Evolutionary conservation across 441 rosid genomes (phyloP).

Genomic region (Populus tomentosa): DNA sequence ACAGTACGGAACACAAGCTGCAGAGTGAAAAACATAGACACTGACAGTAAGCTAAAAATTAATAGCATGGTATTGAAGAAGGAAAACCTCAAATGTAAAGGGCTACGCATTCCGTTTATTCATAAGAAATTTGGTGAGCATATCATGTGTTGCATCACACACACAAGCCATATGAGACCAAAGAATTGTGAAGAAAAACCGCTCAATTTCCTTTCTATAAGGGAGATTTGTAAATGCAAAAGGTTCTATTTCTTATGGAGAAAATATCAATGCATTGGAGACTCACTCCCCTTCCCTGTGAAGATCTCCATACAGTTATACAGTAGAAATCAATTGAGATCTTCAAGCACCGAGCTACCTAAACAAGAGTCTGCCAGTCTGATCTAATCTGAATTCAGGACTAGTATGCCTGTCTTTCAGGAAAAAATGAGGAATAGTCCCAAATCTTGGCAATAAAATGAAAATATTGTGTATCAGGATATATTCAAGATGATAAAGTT

Average conservation of each 20-base stretch:
- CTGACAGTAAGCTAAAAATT: conserved; percentile 9
- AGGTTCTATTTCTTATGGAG: not conserved
- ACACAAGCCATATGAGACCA: not conserved
- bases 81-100: not conserved
- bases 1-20: conserved; percentile 96
- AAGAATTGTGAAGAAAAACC: not conserved
- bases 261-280: not conserved
- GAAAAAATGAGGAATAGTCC: not conserved
- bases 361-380: not conserved
- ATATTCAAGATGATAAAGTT: not conserved
- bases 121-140: not conserved
- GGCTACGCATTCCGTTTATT: not conserved
- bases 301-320: not conserved
- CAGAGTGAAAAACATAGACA: conserved; percentile 21
- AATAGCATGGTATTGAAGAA: not conserved
- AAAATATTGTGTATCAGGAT: not conserved
- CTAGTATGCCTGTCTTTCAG: not conserved
- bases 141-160: not conserved
- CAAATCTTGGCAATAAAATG: not conserved
- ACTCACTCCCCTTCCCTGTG: not conserved
- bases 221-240: not conserved
- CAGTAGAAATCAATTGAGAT: not conserved
- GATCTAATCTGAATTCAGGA: not conserved
- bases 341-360: not conserved
- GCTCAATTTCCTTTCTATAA: not conserved